Conservation (phyloP, 192 early-diverging fungal species). For the Gonapodya prolifera region DNA sequence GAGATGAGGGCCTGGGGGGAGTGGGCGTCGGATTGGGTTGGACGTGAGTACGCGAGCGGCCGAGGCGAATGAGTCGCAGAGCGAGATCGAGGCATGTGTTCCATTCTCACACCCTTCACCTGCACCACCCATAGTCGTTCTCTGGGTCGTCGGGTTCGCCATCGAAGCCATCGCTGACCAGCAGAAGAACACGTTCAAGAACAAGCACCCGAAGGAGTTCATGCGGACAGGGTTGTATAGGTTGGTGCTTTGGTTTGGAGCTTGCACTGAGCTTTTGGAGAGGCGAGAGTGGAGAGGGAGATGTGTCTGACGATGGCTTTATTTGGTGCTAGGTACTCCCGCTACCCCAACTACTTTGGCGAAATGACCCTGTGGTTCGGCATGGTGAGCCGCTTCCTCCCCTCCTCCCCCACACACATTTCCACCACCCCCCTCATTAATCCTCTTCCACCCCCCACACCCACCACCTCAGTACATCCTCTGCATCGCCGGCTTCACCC, state of each 20-base stretch:
- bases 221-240: constrained; percentile 29
- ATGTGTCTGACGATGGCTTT: too few relatives aligned
- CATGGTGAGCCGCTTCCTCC: constrained; percentile 30
- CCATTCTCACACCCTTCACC: too few relatives aligned
- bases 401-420: too few relatives aligned
- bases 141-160: constrained; percentile 31
- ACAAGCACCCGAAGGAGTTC: constrained; percentile 25
- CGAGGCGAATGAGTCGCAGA: too few relatives aligned
- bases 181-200: constrained; percentile 36
- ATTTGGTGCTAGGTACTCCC: too few relatives aligned
- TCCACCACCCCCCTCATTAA: too few relatives aligned
- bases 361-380: constrained; percentile 37
- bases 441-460: too few relatives aligned
- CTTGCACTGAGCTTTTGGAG: not conserved
- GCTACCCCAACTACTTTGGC: constrained; percentile 12
- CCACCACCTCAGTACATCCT: too few relatives aligned
- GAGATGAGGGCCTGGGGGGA: not conserved
- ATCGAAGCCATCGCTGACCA: constrained; percentile 31
- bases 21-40: not conserved
- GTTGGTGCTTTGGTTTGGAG: not conserved
- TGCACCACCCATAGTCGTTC: too few relatives aligned
- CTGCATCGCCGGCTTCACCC: not conserved
- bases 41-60: too few relatives aligned
- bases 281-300: too few relatives aligned
- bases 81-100: too few relatives aligned